phyloP scores from a whole-genome alignment of 1,284 basidiomycete species.

The Moesziomyces parantarcticus region DNA sequence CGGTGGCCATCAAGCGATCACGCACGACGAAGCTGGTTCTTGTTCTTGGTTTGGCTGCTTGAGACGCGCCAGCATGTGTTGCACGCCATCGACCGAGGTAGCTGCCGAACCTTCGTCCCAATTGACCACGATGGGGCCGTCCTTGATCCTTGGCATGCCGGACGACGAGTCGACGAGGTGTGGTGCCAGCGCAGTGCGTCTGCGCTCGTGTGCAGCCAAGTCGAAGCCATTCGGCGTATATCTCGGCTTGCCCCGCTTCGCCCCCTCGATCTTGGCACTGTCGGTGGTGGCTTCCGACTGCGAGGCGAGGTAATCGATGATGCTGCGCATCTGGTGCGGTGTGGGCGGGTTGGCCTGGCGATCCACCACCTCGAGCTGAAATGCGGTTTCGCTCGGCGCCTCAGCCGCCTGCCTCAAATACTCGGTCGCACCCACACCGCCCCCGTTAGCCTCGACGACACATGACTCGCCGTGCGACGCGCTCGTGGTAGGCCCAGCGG shows the following conservation, averaged over 20 bases:
- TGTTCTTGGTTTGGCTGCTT: neutral
- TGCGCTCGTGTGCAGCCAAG: conserved; percentile 14
- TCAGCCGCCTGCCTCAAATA: conserved; percentile 33
- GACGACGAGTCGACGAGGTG: conserved; percentile 5
- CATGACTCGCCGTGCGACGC: conserved; percentile 25
- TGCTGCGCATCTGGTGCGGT: conserved; percentile 35
- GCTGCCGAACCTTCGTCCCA: conserved; percentile 42
- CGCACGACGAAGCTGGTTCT: neutral
- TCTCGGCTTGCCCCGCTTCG: neutral
- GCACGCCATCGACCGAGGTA: conserved; percentile 29
- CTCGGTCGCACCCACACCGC: conserved; percentile 13
- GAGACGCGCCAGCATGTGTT: conserved; percentile 21
- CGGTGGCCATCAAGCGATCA: neutral
- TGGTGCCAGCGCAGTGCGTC: conserved; percentile 5
- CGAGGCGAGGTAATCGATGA: conserved; percentile 34
- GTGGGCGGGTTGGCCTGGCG: conserved; percentile 30
- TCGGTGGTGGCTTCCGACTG: too few relatives aligned
- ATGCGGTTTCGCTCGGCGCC: neutral
- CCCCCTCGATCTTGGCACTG: neutral
- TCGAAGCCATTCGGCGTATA: conserved; percentile 14
- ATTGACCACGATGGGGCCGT: conserved; percentile 42
- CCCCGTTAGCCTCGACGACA: conserved; percentile 28
- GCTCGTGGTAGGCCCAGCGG: too few relatives aligned
- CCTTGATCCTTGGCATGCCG: conserved; percentile 39
- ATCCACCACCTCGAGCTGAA: conserved; percentile 44